These are phyloP conservation scores for Hyaloraphidium curvatum DNA, from an alignment of 192 early-diverging fungal species.

Conservation along the genomic window DNA sequence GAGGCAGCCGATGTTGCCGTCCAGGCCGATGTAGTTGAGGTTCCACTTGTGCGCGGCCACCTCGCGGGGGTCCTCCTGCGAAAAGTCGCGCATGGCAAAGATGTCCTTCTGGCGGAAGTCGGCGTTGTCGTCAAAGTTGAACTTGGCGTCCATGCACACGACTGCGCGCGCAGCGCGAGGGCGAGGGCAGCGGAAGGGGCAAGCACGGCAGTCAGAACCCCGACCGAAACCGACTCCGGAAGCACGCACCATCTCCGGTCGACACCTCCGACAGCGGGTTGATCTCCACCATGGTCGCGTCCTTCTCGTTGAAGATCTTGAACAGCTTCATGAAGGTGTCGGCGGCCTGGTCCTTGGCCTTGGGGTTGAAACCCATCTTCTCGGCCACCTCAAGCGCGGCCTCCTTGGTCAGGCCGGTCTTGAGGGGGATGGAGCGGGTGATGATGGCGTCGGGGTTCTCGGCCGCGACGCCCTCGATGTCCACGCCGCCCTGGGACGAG, in stretches of 20 bases:
- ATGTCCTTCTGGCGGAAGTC: slow-evolving; percentile 90
- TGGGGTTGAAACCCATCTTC: slow-evolving; percentile 75
- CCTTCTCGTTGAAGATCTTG: slow-evolving; percentile 92
- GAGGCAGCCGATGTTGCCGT: slow-evolving; percentile 93
- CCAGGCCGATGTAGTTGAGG: slow-evolving; percentile 98
- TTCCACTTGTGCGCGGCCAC: slow-evolving; percentile 91
- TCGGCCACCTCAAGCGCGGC: slow-evolving; percentile 58
- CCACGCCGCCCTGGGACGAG: slow-evolving; percentile 93
- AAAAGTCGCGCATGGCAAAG: slow-evolving; percentile 68
- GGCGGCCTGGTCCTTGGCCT: slow-evolving; percentile 62
- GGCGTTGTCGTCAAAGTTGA: slow-evolving; percentile 98
- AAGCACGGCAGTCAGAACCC: too few species aligned
- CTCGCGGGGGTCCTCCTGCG: slow-evolving; percentile 95
- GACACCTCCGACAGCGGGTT: slow-evolving; percentile 91
- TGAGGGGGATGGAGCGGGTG: slow-evolving; percentile 77
- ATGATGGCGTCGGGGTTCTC: slow-evolving; percentile 92
- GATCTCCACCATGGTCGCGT: slow-evolving; percentile 96
- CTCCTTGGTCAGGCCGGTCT: slow-evolving; percentile 52
- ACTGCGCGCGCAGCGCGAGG: too few species aligned
- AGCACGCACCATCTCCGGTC: slow-evolving; percentile 48
- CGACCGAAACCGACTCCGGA: neutral
- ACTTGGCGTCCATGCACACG: slow-evolving; percentile 97
- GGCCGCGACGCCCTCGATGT: slow-evolving; percentile 89
- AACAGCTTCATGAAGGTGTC: slow-evolving; percentile 82
- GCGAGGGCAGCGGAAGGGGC: too few species aligned